Evolutionary conservation across 2,329 filamentous ascomycete genomes (phyloP), one percentile per base, ranked within the genome.

Genomic region (Fusarium sp.): DNA sequence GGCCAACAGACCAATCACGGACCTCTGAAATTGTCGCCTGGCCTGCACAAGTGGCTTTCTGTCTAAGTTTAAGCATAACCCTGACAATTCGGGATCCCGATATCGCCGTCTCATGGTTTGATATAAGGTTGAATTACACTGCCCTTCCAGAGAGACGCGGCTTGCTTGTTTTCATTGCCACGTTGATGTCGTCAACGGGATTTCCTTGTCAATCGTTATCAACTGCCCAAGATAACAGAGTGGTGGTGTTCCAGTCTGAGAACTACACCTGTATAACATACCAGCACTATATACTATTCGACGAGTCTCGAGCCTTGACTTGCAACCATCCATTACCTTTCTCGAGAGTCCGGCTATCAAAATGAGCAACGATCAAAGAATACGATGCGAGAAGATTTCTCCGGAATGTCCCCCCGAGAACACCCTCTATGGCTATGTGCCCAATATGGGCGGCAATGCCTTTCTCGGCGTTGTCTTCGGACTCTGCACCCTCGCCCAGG

Each of bases 61-160:
- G 45, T 38, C 56, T 54, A 31, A 54, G 28, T 59, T 59, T 57
- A 54, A 54, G 56, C 44, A 39, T 59, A 39, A 33, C 54, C 3
- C 26, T 20, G 35, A 33, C 35, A 22, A 59, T 54, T 45, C 56
- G 45, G 56, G 28, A 59, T 59, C 28, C 56, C 56, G 39, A 35
- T 35, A 8, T 7, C 24, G 18, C 30, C 54, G 30, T 33, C 39
- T 54, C 3, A 39, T 31, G 14, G 5, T 13, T 31, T 39, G 33
- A 53, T 54, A 53, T 54, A 59, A 36, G 44, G 13, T 24, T 33
- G 26, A 54, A 54, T 28, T 13, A 7, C 56, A 31, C 20, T 36
- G 36, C 12, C 44, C 6, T 38, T 38, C 6, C 15, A 22, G 28
- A 14, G 11, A 30, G 42, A 51, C 31, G 22, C 24, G 10, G 33